Evolutionary conservation across 83 land plant genomes (phyloP).

Genomic region (Diphasiastrum complanatum): DNA sequence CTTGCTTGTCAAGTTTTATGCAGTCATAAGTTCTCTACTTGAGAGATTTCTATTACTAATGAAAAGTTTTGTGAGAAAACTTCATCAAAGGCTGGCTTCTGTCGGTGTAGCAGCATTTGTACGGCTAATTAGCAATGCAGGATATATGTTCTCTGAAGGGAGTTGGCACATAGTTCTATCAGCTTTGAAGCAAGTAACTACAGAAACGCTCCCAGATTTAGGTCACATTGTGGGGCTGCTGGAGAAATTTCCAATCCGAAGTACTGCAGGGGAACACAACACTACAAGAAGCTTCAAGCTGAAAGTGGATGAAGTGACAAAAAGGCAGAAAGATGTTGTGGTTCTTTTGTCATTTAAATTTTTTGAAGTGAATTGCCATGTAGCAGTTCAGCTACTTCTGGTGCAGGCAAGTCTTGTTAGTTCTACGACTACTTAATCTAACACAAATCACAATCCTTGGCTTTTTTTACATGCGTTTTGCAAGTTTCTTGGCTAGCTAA

Average conservation of each 20-base stretch:
- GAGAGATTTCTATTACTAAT: constrained; percentile 65
- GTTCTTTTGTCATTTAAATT: constrained; percentile 56
- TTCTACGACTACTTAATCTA: too few relatives aligned
- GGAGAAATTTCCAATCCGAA: constrained; percentile 24
- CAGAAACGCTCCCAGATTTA: constrained; percentile 82
- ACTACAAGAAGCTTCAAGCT: too few relatives aligned
- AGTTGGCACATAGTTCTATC: constrained; percentile 82
- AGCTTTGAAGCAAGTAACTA: constrained; percentile 74
- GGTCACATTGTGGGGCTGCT: constrained; percentile 27
- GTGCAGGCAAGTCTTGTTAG: constrained; percentile 73
- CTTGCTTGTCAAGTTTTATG: constrained; percentile 88
- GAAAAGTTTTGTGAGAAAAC: constrained; percentile 83
- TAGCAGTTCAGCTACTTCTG: constrained; percentile 84
- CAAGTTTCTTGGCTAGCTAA: too few relatives aligned
- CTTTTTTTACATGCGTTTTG: too few relatives aligned
- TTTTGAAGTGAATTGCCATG: constrained; percentile 74
- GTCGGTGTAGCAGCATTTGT: constrained; percentile 98
- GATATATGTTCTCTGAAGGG: constrained; percentile 71
- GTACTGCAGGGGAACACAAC: background rate
- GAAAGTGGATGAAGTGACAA: constrained; percentile 22
- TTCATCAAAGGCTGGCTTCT: constrained; percentile 96
- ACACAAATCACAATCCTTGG: too few relatives aligned
- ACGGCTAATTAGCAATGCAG: constrained; percentile 89
- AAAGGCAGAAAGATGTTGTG: too few relatives aligned
- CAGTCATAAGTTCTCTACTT: constrained; percentile 70